A percentile compares a stretch with the other conserved stretches of the same genome.
Conservation (phyloP, 768 basidiomycete species). For the Scleroderma citrinum region DNA sequence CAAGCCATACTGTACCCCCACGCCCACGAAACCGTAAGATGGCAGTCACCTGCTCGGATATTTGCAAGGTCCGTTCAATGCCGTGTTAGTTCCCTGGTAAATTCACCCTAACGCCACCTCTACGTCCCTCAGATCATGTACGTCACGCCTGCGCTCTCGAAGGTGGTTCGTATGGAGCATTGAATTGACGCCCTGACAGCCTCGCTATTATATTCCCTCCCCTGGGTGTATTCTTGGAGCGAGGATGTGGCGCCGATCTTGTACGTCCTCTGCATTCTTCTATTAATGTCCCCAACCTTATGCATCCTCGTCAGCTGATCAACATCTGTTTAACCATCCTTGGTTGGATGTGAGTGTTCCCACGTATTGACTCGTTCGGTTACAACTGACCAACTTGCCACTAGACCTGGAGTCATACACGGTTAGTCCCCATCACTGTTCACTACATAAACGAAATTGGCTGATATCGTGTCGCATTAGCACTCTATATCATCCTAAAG, state of each 20-base stretch:
- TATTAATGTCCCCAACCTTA: not conserved
- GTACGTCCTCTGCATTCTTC: constrained; percentile 35
- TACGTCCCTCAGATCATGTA: constrained; percentile 40
- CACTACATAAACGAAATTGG: constrained; percentile 12
- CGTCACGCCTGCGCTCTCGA: constrained; percentile 7
- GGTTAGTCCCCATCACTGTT: constrained; percentile 26
- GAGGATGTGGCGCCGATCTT: constrained; percentile 75
- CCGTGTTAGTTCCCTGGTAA: not conserved
- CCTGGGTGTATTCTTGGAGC: constrained; percentile 82
- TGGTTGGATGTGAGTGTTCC: constrained; percentile 62
- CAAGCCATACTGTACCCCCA: too few species aligned
- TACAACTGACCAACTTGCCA: constrained; percentile 6
- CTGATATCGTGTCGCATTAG: constrained; percentile 29
- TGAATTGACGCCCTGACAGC: constrained; percentile 26
- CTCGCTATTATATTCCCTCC: constrained; percentile 74
- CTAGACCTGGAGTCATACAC: constrained; percentile 75
- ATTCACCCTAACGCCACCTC: not conserved
- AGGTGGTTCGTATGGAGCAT: not conserved
- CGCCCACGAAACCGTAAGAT: constrained; percentile 30
- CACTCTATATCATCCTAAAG: constrained; percentile 78
- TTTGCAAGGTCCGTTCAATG: constrained; percentile 58
- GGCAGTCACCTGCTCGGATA: constrained; percentile 68
- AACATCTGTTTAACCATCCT: constrained; percentile 77
- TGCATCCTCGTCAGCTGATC: constrained; percentile 40
- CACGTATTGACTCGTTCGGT: not conserved